These are phyloP conservation scores for Gastrolobium villosum DNA, from an alignment of 306 rosid species.

Conservation along the genomic window DNA sequence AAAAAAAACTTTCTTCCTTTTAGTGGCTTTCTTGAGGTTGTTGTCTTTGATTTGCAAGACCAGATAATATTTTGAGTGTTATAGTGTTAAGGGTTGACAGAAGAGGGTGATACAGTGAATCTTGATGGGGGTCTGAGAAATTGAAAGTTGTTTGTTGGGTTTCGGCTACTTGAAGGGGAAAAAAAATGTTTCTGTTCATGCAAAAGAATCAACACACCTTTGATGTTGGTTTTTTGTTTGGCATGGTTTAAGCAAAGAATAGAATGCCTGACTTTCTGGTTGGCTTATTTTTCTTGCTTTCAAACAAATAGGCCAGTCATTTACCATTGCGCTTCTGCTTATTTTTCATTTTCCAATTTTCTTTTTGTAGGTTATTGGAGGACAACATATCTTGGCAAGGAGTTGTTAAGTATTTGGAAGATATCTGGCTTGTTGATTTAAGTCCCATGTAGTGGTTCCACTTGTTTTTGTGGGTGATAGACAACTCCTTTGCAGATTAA, in stretches of 20 bases:
- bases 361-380: constrained; percentile 42
- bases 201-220: constrained; percentile 50
- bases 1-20: constrained; percentile 48
- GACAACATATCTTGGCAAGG: constrained; percentile 35
- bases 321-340: constrained; percentile 36
- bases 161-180: constrained; percentile 48
- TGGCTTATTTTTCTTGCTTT: constrained; percentile 51
- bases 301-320: constrained; percentile 42
- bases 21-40: constrained; percentile 45
- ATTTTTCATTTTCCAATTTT: constrained; percentile 24
- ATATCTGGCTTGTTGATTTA: constrained; percentile 22
- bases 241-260: constrained; percentile 50
- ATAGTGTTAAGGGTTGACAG: constrained; percentile 27
- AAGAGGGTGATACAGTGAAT: constrained; percentile 41
- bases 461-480: constrained; percentile 38
- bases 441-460: constrained; percentile 21
- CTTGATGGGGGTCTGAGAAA: constrained; percentile 58
- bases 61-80: constrained; percentile 39
- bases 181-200: constrained; percentile 57
- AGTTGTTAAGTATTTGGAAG: constrained; percentile 38
- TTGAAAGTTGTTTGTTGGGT: constrained; percentile 56
- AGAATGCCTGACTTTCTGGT: constrained; percentile 47
- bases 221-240: constrained; percentile 45
- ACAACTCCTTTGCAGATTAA: constrained; percentile 41
- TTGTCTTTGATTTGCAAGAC: constrained; percentile 53